Percentiles rank a stretch among this genome's conserved stretches.
phyloP scores from a whole-genome alignment of 2,329 filamentous ascomycete species.

The Fusarium globosum region DNA sequence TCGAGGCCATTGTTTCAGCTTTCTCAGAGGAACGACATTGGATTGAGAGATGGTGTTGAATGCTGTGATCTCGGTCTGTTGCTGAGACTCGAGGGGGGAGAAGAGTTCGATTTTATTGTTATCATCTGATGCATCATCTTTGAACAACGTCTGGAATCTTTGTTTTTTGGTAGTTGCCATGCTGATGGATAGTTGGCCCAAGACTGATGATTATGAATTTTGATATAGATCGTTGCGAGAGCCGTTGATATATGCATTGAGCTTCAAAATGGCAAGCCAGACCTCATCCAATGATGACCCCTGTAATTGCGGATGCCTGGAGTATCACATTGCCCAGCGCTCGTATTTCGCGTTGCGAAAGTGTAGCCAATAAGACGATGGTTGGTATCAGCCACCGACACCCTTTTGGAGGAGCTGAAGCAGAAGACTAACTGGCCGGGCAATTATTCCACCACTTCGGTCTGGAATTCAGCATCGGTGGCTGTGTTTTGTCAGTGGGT shows the following conservation, averaged over 20 bases:
- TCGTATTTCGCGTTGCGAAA: conserved; percentile 31
- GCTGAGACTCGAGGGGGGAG: background rate
- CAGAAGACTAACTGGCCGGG: background rate
- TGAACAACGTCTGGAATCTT: background rate
- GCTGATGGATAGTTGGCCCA: background rate
- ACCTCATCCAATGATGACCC: background rate
- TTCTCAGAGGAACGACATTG: conserved; percentile 29
- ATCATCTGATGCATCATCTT: background rate
- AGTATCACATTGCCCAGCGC: background rate
- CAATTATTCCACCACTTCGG: background rate
- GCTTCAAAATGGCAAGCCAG: fast-evolving
- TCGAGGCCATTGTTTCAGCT: conserved; percentile 39
- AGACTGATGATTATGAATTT: background rate
- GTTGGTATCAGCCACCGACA: conserved; percentile 11
- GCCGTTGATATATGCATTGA: conserved; percentile 1
- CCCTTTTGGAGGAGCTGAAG: background rate
- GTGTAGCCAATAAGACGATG: conserved; percentile 10
- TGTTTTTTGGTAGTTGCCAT: conserved; percentile 15
- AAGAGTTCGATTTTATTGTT: conserved; percentile 28
- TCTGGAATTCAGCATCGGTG: background rate
- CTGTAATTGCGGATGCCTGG: conserved; percentile 10
- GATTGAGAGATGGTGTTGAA: conserved; percentile 37
- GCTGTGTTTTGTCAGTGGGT: background rate
- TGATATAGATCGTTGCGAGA: background rate
- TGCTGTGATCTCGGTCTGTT: conserved; percentile 4